Conservation (phyloP, 345 rosid species). For the Populus alba region DNA sequence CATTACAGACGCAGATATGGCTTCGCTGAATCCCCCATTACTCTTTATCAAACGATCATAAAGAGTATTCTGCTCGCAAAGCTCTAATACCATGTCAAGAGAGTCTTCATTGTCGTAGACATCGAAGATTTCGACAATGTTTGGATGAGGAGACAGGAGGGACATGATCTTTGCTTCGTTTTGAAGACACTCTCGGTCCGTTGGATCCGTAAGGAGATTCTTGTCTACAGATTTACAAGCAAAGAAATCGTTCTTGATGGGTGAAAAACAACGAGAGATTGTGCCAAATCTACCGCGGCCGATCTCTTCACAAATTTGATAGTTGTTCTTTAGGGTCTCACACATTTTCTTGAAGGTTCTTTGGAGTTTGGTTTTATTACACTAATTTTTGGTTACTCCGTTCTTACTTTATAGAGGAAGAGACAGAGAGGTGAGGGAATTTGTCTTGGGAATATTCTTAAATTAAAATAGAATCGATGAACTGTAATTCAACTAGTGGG, state of each 20-base stretch:
- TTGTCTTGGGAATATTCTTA: no score
- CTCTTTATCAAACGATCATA: conserved; percentile 8
- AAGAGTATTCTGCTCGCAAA: conserved; percentile 24
- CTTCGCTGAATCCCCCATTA: conserved; percentile 10
- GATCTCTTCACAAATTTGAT: conserved; percentile 31
- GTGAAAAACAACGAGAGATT: conserved; percentile 25
- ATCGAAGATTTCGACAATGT: conserved; percentile 30
- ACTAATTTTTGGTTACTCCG: no score
- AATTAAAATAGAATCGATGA: no score
- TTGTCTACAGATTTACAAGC: conserved; percentile 27
- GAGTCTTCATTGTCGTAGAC: conserved; percentile 21
- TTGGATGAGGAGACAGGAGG: conserved; percentile 27
- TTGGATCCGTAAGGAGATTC: conserved; percentile 20
- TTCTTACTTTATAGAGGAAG: no score
- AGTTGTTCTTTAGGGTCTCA: conserved; percentile 15
- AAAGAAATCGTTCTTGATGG: conserved; percentile 12
- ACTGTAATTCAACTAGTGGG: no score
- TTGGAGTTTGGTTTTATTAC: background rate
- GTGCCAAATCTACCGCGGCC: conserved; percentile 36
- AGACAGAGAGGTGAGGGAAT: no score
- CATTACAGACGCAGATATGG: conserved; percentile 7
- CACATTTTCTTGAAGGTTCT: conserved; percentile 10
- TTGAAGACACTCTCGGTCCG: conserved; percentile 26
- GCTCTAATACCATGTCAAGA: conserved; percentile 23
- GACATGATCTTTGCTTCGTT: conserved; percentile 30